Conservation (phyloP, 805 yeast species). For the Candida taoyuanica region DNA sequence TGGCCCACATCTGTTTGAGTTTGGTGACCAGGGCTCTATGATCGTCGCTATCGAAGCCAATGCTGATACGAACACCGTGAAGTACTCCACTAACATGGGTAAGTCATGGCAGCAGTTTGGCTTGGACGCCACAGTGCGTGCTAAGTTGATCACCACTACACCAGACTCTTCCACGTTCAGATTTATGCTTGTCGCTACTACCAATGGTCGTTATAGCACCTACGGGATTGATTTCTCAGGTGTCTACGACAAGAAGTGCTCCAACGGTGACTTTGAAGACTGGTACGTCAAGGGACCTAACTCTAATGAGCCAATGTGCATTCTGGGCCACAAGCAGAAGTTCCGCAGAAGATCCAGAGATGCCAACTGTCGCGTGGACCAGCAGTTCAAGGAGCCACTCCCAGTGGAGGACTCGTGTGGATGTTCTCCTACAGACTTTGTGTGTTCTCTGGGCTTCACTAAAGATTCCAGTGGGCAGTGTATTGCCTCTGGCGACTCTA, state of each 20-base stretch:
- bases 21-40: slow-evolving; percentile 78
- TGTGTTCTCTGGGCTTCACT: slow-evolving; percentile 56
- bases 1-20: slow-evolving; percentile 48
- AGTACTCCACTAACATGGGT: slow-evolving; percentile 73
- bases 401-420: slow-evolving; percentile 51
- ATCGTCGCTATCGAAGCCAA: slow-evolving; percentile 53
- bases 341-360: slow-evolving; percentile 59
- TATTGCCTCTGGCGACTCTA: slow-evolving; percentile 31
- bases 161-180: slow-evolving; percentile 66
- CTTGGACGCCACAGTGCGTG: slow-evolving; percentile 41
- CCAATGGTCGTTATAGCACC: slow-evolving; percentile 17
- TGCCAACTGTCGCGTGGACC: slow-evolving; percentile 50
- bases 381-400: slow-evolving; percentile 33
- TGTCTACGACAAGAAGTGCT: slow-evolving; percentile 42
- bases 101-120: slow-evolving; percentile 50
- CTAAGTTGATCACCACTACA: slow-evolving; percentile 47
- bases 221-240: slow-evolving; percentile 49
- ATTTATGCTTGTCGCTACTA: slow-evolving; percentile 47
- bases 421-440: slow-evolving; percentile 64
- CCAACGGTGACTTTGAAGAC: slow-evolving; percentile 55
- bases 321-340: slow-evolving; percentile 63
- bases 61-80: slow-evolving; percentile 32
- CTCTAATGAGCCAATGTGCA: slow-evolving; percentile 40
- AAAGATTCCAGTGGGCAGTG: slow-evolving; percentile 41
- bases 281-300: slow-evolving; percentile 46